These are phyloP conservation scores for Lumnitzera littorea DNA, from an alignment of 345 rosid species.

Conservation along the genomic window DNA sequence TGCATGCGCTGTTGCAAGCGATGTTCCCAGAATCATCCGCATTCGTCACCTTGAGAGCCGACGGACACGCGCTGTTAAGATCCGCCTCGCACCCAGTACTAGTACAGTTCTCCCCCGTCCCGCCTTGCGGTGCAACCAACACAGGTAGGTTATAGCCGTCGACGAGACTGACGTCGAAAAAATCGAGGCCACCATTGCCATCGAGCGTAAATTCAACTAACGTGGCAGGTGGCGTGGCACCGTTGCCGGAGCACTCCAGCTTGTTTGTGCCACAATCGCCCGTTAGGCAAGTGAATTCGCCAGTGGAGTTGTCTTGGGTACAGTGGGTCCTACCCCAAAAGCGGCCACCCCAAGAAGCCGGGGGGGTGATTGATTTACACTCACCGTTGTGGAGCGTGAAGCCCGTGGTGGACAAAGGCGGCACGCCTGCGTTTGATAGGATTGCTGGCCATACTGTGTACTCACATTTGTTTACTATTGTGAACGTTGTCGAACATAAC, in stretches of 20 bases:
- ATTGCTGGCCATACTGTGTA: conserved; percentile 88
- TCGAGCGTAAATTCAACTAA: conserved; percentile 79
- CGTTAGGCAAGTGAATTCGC: conserved; percentile 60
- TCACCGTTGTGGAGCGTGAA: conserved; percentile 67
- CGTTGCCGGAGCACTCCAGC: conserved; percentile 66
- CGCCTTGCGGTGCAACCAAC: conserved; percentile 76
- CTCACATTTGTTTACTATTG: conserved; percentile 58
- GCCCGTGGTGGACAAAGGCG: conserved; percentile 71
- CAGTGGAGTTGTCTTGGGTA: conserved; percentile 42
- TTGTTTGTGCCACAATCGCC: conserved; percentile 83
- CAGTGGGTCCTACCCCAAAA: conserved; percentile 90
- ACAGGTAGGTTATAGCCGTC: conserved; percentile 94
- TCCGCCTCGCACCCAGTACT: conserved; percentile 73
- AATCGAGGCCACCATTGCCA: conserved; percentile 54
- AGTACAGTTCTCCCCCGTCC: conserved; percentile 58
- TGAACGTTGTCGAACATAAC: conserved; percentile 46
- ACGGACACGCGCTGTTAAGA: conserved; percentile 65
- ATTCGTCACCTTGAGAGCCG: conserved; percentile 62
- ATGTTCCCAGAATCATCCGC: conserved; percentile 17
- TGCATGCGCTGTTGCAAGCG: conserved; percentile 94
- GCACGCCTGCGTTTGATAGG: conserved; percentile 62
- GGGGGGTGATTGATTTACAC: conserved; percentile 43
- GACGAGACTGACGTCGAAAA: conserved; percentile 80
- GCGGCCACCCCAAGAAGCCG: conserved; percentile 87
- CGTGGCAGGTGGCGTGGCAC: conserved; percentile 79